A percentile compares a stretch with the other conserved stretches of the same genome.
Evolutionary conservation across 176 grass and related monocot species (phyloP).

Genomic region (Pharus latifolius): DNA sequence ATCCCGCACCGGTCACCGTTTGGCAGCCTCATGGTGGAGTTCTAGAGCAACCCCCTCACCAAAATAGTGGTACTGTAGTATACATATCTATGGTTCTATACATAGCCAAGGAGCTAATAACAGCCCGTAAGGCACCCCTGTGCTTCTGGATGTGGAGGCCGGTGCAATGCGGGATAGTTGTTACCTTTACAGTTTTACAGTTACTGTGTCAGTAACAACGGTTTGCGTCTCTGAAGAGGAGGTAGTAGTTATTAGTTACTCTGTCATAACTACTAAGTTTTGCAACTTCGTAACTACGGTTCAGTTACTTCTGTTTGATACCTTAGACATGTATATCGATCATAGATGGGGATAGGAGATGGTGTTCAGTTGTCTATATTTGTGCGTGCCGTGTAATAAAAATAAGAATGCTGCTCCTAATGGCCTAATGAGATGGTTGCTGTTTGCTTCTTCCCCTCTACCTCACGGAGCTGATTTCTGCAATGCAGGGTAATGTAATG

Average conservation of each 20-base stretch:
- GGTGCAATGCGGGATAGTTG: constrained; percentile 16
- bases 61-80: constrained; percentile 18
- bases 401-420: constrained; percentile 11
- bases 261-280: constrained; percentile 16
- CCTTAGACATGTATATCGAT: constrained; percentile 21
- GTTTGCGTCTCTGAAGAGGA: constrained; percentile 3
- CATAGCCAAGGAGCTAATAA: constrained; percentile 36
- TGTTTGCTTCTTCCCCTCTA: not conserved
- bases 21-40: constrained; percentile 63
- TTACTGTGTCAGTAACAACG: constrained; percentile 17
- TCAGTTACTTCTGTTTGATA: constrained; percentile 4
- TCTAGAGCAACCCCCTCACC: not conserved
- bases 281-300: not conserved
- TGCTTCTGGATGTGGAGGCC: constrained; percentile 45
- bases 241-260: constrained; percentile 8
- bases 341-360: constrained; percentile 11
- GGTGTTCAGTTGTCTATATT: constrained; percentile 24
- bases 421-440: not conserved
- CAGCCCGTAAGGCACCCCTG: constrained; percentile 17
- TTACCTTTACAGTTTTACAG: constrained; percentile 1
- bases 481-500: too few species aligned
- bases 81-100: constrained; percentile 3
- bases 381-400: constrained; percentile 37
- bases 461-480: too few species aligned
- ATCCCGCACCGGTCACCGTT: constrained; percentile 80